These are phyloP conservation scores for Calonectria fujianensis DNA, from an alignment of 2,329 filamentous ascomycete species.

Conservation along the genomic window DNA sequence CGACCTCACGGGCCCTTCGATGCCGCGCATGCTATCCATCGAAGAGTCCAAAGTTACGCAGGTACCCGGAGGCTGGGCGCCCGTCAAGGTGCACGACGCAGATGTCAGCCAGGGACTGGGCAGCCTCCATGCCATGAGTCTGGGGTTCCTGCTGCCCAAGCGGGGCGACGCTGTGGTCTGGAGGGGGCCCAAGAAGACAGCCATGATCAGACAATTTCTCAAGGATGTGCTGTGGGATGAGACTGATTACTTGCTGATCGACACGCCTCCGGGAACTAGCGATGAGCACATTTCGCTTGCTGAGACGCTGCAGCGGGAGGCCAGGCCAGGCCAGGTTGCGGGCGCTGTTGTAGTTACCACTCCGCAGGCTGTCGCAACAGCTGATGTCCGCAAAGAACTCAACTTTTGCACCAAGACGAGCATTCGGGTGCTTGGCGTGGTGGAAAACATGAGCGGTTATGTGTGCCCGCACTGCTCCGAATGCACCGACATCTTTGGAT, in stretches of 20 bases:
- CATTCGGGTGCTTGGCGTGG: constrained; percentile 87
- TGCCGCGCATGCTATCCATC: constrained; percentile 94
- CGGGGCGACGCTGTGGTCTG: constrained; percentile 96
- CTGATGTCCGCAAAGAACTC: constrained; percentile 94
- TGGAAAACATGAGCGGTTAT: constrained; percentile 98
- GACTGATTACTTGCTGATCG: constrained; percentile 94
- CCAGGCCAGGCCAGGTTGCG: constrained; percentile 80
- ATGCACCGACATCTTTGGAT: constrained; percentile 95
- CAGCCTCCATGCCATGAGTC: constrained; percentile 88
- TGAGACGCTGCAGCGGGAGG: constrained; percentile 83
- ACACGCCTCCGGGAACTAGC: constrained; percentile 96
- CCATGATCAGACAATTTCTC: constrained; percentile 98
- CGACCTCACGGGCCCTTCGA: constrained; percentile 96
- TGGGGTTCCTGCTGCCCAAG: constrained; percentile 90
- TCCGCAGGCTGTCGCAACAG: constrained; percentile 93
- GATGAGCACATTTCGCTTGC: constrained; percentile 98
- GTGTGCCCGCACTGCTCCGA: constrained; percentile 88
- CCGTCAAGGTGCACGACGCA: constrained; percentile 86
- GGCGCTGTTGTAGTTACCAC: constrained; percentile 97
- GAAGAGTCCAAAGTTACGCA: constrained; percentile 93
- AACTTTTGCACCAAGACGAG: constrained; percentile 93
- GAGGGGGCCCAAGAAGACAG: constrained; percentile 98
- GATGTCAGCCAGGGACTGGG: constrained; percentile 72
- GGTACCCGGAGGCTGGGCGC: constrained; percentile 93
- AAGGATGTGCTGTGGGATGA: constrained; percentile 92